Evolutionary conservation across 2,329 filamentous ascomycete genomes (phyloP).

Genomic region (Neofusicoccum laricinum): DNA sequence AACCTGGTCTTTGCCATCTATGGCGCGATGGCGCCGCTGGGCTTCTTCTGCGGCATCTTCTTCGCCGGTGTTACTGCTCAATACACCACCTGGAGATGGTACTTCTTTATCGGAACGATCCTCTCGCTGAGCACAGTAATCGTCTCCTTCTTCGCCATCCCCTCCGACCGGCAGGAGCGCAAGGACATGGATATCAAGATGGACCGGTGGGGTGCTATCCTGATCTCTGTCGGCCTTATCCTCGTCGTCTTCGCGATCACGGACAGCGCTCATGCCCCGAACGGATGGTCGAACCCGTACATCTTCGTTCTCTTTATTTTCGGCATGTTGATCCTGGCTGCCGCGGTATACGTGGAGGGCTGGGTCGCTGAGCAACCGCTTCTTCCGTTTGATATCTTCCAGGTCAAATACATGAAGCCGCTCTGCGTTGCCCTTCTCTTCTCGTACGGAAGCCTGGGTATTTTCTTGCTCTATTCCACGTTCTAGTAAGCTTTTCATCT

Average conservation of each 20-base stretch:
- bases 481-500: slow-evolving; percentile 57
- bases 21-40: slow-evolving; percentile 53
- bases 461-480: slow-evolving; percentile 68
- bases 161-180: slow-evolving; percentile 44
- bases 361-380: slow-evolving; percentile 65
- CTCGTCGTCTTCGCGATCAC: slow-evolving; percentile 72
- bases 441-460: slow-evolving; percentile 65
- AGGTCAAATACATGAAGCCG: slow-evolving; percentile 62
- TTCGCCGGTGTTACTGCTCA: slow-evolving; percentile 59
- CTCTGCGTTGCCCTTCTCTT: slow-evolving; percentile 61
- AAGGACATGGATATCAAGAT: slow-evolving; percentile 50
- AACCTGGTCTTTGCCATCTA: slow-evolving; percentile 37
- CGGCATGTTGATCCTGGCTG: slow-evolving; percentile 55
- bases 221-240: slow-evolving; percentile 63
- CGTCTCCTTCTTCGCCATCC: slow-evolving; percentile 49
- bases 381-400: slow-evolving; percentile 65
- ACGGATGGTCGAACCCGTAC: slow-evolving; percentile 66
- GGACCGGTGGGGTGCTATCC: slow-evolving; percentile 65
- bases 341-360: slow-evolving; percentile 64
- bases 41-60: slow-evolving; percentile 63
- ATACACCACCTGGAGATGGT: slow-evolving; percentile 61
- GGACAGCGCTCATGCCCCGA: slow-evolving; percentile 61
- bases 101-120: slow-evolving; percentile 64
- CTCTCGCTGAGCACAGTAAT: slow-evolving; percentile 46
- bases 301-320: slow-evolving; percentile 61